Base-by-base conservation (phyloP, 2,329 filamentous ascomycete species). In the Pseudogymnoascus sp. region DNA sequence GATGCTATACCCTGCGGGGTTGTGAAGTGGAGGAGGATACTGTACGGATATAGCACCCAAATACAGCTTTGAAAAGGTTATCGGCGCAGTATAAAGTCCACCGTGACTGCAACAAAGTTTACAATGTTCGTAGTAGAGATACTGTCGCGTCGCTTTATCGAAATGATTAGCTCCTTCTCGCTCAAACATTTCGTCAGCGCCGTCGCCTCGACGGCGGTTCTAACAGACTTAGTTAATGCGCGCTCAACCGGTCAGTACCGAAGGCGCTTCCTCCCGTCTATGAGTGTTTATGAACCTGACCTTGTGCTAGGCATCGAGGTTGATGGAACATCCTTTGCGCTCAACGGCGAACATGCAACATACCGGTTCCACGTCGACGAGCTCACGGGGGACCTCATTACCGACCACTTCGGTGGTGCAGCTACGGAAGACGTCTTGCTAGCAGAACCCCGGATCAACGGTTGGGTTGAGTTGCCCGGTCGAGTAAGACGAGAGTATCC, bases 341-440 rank as follows among this genome's bases (percentile, higher is more conserved):
- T 87, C 53, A 83, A 83, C 31, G 84, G 82, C 25, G 74, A 81
- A 53, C 76, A 78, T 66, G 77, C 85, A 31, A 86, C 84, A 0
- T 88, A 88, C 68, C 81, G 83, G 46, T 87, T 88, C 71, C 85
- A 87, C 66, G 83, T 87, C 50, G 82, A 88, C 66, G 73, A 79
- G 2, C 70, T 69, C 7, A 82, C 80, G 0, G 79, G 82, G 3
- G 84, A 88, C 62, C 76, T 88, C 38, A 71, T 84, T 14, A 79
- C 81, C 0, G 84, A 87, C 67, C 85, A 88, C 69, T 88, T 85
- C 66, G 86, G 85, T 44, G 84, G 79, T 11, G 78, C 77, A 1
- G 76, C 81, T 2, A 79, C 78, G 2, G 85, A 86, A 60, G 78
- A 82, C 14, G 76, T 8, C 66, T 68, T 4, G 42, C 42, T 50